Evolutionary conservation across 2,329 filamentous ascomycete species (phyloP), one percentile per base, ranked within the genome.

Genomic region (Cladophialophora bantiana): DNA sequence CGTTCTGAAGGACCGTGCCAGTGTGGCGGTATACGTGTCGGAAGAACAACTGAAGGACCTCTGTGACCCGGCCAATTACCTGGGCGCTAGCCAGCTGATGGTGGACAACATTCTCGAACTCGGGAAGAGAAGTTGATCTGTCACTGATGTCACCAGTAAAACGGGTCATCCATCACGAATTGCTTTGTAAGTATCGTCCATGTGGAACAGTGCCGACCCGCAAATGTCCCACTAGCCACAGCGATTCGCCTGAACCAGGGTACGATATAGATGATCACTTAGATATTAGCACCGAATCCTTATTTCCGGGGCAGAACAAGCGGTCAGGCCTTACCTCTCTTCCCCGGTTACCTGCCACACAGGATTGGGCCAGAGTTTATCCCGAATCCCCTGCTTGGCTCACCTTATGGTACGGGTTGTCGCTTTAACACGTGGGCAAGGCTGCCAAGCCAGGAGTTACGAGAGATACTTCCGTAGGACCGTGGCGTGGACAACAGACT

Each of bases 31-130:
- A 4, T 79, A 81, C 62, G 77, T 85, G 48, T 77, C 82, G 40
- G 77, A 78, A 42, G 75, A 82, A 36, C 78, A 82, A 53, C 77
- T 91, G 20, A 74, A 78, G 26, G 83, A 85, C 9, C 78, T 84
- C 35, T 86, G 85, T 74, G 87, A 91, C 71, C 82, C 82, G 1
- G 78, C 79, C 31, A 83, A 83, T 52, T 85, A 85, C 58, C 59
- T 78, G 38, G 77, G 77, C 10, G 69, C 69, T 3, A 70, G 67
- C 52, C 59, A 65, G 57, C 31, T 68, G 20, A 71, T 71, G 69
- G 71, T 72, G 4, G 71, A 72, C 59, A 52, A 65, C 7, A 67
- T 69, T 48, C 52, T 68, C 36, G 10, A 45, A 53, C 45, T 40
- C 42, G 34, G n/a, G n/a, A 15, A 20, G 2, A 50, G 9, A 50